Evolutionary conservation across 768 basidiomycete species (phyloP).

Genomic region (Pleurotus tuoliensis): DNA sequence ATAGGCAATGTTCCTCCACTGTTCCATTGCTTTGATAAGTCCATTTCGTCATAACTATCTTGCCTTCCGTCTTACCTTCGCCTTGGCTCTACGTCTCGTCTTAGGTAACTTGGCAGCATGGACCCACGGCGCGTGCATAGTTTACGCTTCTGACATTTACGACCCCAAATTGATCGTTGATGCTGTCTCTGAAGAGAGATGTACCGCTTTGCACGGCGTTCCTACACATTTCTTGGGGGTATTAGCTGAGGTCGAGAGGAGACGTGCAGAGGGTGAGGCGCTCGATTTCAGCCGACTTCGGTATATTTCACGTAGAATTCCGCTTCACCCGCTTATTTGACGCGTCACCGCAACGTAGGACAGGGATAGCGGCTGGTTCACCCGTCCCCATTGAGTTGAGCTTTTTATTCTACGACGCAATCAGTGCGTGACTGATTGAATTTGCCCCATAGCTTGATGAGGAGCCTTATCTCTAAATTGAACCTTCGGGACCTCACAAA

Average conservation of each 20-base stretch:
- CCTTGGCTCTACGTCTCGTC: slow-evolving; percentile 55
- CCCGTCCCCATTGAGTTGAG: slow-evolving; percentile 68
- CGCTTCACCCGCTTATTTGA: background rate
- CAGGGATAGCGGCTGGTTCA: slow-evolving; percentile 80
- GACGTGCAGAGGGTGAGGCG: slow-evolving; percentile 39
- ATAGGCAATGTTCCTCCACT: slow-evolving; percentile 79
- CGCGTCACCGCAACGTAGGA: slow-evolving; percentile 36
- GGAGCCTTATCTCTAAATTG: slow-evolving; percentile 58
- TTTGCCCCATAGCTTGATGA: slow-evolving; percentile 41
- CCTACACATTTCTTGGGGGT: slow-evolving; percentile 84
- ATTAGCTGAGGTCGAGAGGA: slow-evolving; percentile 58
- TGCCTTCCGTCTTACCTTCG: slow-evolving; percentile 14
- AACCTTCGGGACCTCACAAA: slow-evolving; percentile 70
- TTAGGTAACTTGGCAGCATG: slow-evolving; percentile 78
- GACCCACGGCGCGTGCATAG: slow-evolving; percentile 68
- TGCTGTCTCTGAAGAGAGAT: slow-evolving; percentile 61
- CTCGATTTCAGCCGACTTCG: slow-evolving; percentile 51
- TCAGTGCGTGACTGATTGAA: background rate
- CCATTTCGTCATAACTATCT: slow-evolving; percentile 10
- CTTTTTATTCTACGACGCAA: background rate
- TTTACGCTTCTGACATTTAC: slow-evolving; percentile 69
- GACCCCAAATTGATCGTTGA: slow-evolving; percentile 67
- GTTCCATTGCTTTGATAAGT: slow-evolving; percentile 91
- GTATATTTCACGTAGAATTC: slow-evolving; percentile 29
- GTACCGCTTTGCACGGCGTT: slow-evolving; percentile 80